Evolutionary conservation across 352 stramenopile genomes (phyloP).

Genomic region (Globisporangium polare): DNA sequence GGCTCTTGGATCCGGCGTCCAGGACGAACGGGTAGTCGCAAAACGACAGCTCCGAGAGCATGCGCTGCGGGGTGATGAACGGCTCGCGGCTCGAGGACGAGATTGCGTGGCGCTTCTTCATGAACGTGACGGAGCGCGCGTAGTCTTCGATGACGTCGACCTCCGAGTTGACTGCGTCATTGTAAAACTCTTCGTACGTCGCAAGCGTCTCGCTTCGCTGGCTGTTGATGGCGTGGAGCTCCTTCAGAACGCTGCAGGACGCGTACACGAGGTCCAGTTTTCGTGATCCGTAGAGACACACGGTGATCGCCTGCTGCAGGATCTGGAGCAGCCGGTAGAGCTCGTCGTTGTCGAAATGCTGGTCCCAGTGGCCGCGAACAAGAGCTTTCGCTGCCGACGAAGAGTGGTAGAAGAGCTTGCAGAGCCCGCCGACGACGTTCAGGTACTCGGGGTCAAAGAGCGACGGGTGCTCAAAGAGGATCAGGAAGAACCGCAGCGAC

Average conservation of each 20-base stretch:
- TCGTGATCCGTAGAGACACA: constrained; percentile 61
- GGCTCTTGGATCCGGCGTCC: constrained; percentile 74
- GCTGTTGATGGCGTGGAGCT: constrained; percentile 65
- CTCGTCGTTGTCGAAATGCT: constrained; percentile 50
- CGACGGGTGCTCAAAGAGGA: constrained; percentile 69
- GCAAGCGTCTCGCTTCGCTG: constrained; percentile 42
- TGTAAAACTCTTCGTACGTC: constrained; percentile 75
- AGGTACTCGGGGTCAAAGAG: constrained; percentile 80
- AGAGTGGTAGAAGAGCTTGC: constrained; percentile 67
- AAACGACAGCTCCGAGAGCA: constrained; percentile 78
- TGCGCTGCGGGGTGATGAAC: constrained; percentile 35
- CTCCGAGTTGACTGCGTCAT: constrained; percentile 78
- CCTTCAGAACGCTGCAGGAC: constrained; percentile 53
- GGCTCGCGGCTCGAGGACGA: constrained; percentile 13
- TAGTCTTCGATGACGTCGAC: constrained; percentile 82
- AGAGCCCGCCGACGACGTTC: constrained; percentile 62
- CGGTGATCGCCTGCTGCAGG: constrained; percentile 74
- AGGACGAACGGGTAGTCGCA: constrained; percentile 80
- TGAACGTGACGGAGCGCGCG: constrained; percentile 61
- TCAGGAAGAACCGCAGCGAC: constrained; percentile 58
- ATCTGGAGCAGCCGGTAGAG: constrained; percentile 63
- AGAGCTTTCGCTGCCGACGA: constrained; percentile 41
- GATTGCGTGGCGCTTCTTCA: constrained; percentile 49
- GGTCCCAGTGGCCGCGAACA: constrained; percentile 49
- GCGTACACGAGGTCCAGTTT: constrained; percentile 81